phyloP scores from a whole-genome alignment of 2,329 filamentous ascomycete genomes.

The Monilinia aucupariae region DNA sequence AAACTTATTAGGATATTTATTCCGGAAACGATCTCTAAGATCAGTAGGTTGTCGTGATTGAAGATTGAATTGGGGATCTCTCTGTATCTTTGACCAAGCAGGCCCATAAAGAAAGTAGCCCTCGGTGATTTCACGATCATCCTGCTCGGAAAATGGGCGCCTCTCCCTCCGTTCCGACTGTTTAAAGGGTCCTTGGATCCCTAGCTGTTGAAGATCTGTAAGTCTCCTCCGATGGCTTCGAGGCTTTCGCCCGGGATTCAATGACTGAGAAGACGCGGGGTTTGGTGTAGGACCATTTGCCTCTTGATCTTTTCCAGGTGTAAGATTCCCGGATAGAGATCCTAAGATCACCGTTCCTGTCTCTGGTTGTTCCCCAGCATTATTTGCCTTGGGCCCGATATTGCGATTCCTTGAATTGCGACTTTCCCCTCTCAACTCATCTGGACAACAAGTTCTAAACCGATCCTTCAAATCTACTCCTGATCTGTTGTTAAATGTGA shows the following conservation, averaged over 20 bases:
- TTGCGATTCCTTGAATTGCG: not conserved
- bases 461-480: conserved; percentile 61
- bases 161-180: conserved; percentile 56
- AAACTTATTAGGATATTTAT: conserved; percentile 56
- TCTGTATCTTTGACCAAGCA: conserved; percentile 61
- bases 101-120: conserved; percentile 56
- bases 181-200: conserved; percentile 58
- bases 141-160: conserved; percentile 56
- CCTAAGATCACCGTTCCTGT: conserved; percentile 43
- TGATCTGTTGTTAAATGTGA: conserved; percentile 55
- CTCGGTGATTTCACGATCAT: conserved; percentile 56
- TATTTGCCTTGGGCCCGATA: conserved; percentile 1
- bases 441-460: conserved; percentile 60
- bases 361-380: conserved; percentile 15
- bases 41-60: conserved; percentile 57
- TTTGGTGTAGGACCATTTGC: conserved; percentile 22
- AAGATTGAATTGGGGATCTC: conserved; percentile 54
- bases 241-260: conserved; percentile 42
- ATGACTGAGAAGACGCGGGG: conserved; percentile 28
- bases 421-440: conserved; percentile 48
- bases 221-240: conserved; percentile 51
- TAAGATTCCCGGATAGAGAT: conserved; percentile 50
- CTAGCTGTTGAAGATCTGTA: conserved; percentile 51
- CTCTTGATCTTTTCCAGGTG: conserved; percentile 34
- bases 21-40: conserved; percentile 56